Evolutionary conservation across 345 rosid species (phyloP).

Genomic region (Citropsis articulata): DNA sequence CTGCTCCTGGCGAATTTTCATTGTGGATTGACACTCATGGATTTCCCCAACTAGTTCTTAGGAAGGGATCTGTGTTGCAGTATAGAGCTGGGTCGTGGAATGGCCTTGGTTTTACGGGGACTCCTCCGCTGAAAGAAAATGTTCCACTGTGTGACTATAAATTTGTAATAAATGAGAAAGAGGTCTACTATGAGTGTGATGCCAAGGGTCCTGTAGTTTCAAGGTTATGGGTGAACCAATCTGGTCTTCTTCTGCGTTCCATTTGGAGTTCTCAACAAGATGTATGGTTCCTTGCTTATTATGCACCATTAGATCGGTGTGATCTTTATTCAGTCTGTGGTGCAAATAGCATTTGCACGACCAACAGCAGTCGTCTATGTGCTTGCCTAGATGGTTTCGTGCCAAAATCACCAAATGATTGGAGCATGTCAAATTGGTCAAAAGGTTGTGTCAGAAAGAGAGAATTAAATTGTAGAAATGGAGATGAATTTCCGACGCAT

Average conservation of each 20-base stretch:
- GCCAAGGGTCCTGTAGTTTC: neutral
- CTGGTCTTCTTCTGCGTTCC: slow-evolving; percentile 28
- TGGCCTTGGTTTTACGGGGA: slow-evolving; percentile 29
- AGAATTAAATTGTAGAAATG: slow-evolving; percentile 23
- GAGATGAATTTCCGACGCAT: slow-evolving; percentile 34
- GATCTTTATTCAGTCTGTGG: slow-evolving; percentile 44
- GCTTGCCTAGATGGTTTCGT: slow-evolving; percentile 41
- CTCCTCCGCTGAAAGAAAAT: neutral
- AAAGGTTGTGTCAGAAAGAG: slow-evolving; percentile 48
- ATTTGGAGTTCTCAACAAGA: slow-evolving; percentile 8
- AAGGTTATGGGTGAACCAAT: slow-evolving; percentile 3
- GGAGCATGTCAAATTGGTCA: slow-evolving; percentile 44
- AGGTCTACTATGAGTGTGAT: neutral
- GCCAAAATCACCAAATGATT: slow-evolving; percentile 35
- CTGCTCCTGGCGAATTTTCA: slow-evolving; percentile 22
- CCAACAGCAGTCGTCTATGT: slow-evolving; percentile 39
- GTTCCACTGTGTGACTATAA: neutral
- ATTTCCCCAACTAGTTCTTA: slow-evolving; percentile 22
- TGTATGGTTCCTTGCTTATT: slow-evolving; percentile 30
- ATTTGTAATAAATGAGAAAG: neutral
- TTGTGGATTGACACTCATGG: slow-evolving; percentile 21
- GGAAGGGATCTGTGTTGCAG: neutral
- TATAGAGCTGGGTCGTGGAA: slow-evolving; percentile 33
- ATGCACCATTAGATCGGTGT: slow-evolving; percentile 42
- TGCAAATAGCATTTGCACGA: slow-evolving; percentile 34